These are phyloP conservation scores for Xylaria sp. DNA, from an alignment of 2,329 filamentous ascomycete genomes.

Conservation along the genomic window DNA sequence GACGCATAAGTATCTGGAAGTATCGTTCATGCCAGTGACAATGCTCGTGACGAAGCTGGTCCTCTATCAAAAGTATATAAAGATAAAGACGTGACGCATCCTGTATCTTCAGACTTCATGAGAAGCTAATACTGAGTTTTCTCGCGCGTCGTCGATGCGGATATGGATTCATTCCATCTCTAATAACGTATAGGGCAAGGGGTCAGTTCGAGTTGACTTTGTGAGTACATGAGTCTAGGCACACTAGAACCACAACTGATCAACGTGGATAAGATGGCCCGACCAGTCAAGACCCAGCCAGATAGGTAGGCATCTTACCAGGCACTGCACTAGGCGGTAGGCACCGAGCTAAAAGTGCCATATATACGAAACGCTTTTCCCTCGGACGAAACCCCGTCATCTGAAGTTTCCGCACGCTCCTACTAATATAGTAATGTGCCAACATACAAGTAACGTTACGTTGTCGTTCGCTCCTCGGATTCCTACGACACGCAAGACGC, in stretches of 20 bases:
- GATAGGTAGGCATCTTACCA: background rate
- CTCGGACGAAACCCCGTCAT: constrained; percentile 16
- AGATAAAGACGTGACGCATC: background rate
- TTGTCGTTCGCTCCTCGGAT: constrained; percentile 11
- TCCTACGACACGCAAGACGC: background rate
- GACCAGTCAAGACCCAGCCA: background rate
- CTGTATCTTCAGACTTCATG: background rate
- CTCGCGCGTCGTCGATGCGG: background rate
- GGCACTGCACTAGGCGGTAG: background rate
- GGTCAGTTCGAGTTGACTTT: background rate
- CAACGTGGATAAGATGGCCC: constrained; percentile 18
- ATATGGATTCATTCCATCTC: background rate
- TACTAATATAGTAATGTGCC: background rate
- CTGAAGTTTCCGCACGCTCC: constrained; percentile 14
- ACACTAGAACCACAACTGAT: background rate
- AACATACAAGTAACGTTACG: background rate
- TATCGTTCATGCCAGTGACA: constrained; percentile 1
- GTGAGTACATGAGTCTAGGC: background rate
- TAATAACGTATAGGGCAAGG: background rate
- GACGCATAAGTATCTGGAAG: background rate
- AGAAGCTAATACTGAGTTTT: background rate
- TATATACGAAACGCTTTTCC: constrained; percentile 19
- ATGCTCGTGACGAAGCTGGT: background rate
- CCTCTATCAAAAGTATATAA: background rate
- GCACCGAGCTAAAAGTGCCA: constrained; percentile 5